phyloP scores from a whole-genome alignment of 768 basidiomycete genomes.

The Pluteus cervinus region DNA sequence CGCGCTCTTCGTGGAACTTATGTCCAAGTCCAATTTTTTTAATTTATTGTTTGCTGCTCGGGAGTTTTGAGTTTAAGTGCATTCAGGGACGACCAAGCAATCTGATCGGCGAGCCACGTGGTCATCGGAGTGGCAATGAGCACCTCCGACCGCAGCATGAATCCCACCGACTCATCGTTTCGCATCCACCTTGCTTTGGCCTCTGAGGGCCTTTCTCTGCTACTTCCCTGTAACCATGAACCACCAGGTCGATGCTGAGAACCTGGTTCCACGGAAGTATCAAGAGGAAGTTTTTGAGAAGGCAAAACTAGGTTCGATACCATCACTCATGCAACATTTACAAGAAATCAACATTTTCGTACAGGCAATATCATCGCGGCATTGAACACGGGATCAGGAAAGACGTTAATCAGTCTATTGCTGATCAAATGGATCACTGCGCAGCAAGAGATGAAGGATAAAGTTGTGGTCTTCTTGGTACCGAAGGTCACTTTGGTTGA shows the following conservation, averaged over 20 bases:
- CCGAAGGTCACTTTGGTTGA: constrained; percentile 83
- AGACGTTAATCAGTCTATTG: constrained; percentile 69
- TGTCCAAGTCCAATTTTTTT: background rate
- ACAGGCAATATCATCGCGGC: constrained; percentile 66
- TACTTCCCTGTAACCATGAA: too few species aligned
- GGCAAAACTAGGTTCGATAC: constrained; percentile 39
- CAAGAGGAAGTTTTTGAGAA: constrained; percentile 68
- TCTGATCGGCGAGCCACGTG: too few species aligned
- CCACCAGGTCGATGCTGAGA: too few species aligned
- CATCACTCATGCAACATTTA: background rate
- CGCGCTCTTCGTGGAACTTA: too few species aligned
- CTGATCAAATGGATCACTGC: constrained; percentile 72
- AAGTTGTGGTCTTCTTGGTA: constrained; percentile 74
- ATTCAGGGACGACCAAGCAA: too few species aligned
- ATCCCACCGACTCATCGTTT: too few species aligned
- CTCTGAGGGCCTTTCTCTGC: too few species aligned
- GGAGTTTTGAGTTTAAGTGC: too few species aligned
- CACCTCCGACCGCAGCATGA: too few species aligned
- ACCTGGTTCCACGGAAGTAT: constrained; percentile 40
- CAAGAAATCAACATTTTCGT: background rate
- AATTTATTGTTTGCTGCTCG: background rate
- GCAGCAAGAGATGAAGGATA: constrained; percentile 41
- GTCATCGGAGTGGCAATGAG: too few species aligned
- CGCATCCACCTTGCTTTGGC: too few species aligned
- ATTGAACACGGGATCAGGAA: constrained; percentile 71